Percentiles rank a stretch among this genome's conserved stretches.
Evolutionary conservation across 805 yeast species (phyloP).

Genomic region (Cyberlindnera euphorbiae): DNA sequence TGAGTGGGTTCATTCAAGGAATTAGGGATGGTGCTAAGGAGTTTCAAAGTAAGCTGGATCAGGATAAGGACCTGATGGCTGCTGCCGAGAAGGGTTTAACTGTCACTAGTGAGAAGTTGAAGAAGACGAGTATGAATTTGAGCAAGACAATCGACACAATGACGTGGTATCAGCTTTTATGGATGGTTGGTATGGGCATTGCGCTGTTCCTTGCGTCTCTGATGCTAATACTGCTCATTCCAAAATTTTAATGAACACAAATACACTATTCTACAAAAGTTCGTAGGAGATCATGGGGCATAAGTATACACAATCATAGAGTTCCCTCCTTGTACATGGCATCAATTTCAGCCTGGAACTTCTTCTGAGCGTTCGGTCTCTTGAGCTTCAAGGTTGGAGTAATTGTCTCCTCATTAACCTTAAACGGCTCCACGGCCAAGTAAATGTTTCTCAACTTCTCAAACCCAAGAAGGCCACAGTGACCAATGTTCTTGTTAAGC

Average conservation of each 20-base stretch:
- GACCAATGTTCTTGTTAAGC: slow-evolving; percentile 34
- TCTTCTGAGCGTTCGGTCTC: slow-evolving; percentile 49
- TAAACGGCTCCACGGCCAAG: slow-evolving; percentile 48
- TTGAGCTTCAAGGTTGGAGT: slow-evolving; percentile 56
- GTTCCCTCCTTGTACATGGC: slow-evolving; percentile 41
- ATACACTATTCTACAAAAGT: no score
- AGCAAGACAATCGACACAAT: slow-evolving; percentile 26
- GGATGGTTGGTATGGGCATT: slow-evolving; percentile 22
- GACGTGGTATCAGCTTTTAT: slow-evolving; percentile 28
- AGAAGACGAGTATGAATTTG: slow-evolving; percentile 27
- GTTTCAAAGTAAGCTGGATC: slow-evolving; percentile 34
- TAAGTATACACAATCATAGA: slow-evolving; percentile 6
- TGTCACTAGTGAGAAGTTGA: slow-evolving; percentile 32
- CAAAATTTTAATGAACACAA: slow-evolving; percentile 28
- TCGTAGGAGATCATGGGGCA: no score
- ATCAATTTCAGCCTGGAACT: slow-evolving; percentile 36
- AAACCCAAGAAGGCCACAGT: slow-evolving; percentile 39
- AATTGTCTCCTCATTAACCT: slow-evolving; percentile 45
- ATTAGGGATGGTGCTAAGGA: slow-evolving; percentile 37
- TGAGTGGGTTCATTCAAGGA: slow-evolving; percentile 33
- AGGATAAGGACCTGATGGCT: slow-evolving; percentile 33
- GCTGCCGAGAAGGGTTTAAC: slow-evolving; percentile 40
- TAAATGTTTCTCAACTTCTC: slow-evolving; percentile 47
- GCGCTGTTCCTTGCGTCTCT: slow-evolving; percentile 30
- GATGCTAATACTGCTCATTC: slow-evolving; percentile 33